Base-by-base conservation (phyloP, 768 basidiomycete genomes). In the Auriculariales sp. region DNA sequence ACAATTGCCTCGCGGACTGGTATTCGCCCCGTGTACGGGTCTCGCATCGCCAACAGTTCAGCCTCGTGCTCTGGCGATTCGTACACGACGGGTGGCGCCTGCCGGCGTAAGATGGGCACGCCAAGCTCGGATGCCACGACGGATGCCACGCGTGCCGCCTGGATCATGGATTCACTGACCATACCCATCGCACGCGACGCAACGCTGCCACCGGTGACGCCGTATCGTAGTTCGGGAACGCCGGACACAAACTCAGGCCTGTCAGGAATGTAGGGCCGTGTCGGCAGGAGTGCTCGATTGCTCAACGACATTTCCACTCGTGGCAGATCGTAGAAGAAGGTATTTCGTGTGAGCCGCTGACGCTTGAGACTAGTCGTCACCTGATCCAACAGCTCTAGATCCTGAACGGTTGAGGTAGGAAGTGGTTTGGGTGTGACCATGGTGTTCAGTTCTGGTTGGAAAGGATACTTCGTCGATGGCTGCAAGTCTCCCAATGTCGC, bases 111-210 rank as follows among this genome's bases (percentile, higher is more conserved):
- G 35, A 78, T 69, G 2, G 83, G 80, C 28, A 94, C 52, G 3
- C 67, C 66, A 14, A 68, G 71, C 9, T 84, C 81, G 17, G 60
- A 53, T 50, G 75, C 77, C 66, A 87, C 91, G 33, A 66, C 69
- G 25, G 91, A 93, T 1, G 84, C 81, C 0, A 81, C 69, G 2
- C 81, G 77, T 45, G 78, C 81, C 0, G 88, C 90, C 15, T 81
- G 58, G 58, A 90, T 84, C 82, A 92, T 92, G 57, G 73, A 69
- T 62, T 95, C 91, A 0, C 80, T 69, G 10, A 99, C 78, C 48
- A 89, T 57, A 10, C 46, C 19, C 19, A 35, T n/a, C 44, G 61
- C 56, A 34, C 75, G 72, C 15, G 83, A 55, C 24, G 79, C 77
- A 1, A 34, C 30, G 15, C 67, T 67, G 3, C 48, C 3, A 14